Evolutionary conservation across 192 early-diverging fungal species (phyloP).

Genomic region (Geranomyces michiganensis): DNA sequence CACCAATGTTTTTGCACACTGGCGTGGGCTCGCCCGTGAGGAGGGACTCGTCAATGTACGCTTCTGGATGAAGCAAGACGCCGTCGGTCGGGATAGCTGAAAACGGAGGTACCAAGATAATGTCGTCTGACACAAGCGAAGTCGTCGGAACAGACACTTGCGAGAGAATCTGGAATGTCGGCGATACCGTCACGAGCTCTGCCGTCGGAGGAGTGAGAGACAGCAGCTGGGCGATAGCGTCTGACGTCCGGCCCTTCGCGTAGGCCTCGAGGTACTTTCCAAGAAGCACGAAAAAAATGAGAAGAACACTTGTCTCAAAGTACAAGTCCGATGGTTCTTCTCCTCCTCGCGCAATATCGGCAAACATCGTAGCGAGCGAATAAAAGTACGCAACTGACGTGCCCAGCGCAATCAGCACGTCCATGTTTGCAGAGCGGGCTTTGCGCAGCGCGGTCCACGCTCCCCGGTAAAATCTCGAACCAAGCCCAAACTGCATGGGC

Average conservation of each 20-base stretch:
- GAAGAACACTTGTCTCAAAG: slow-evolving; percentile 77
- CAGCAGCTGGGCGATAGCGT: slow-evolving; percentile 76
- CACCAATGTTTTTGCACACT: slow-evolving; percentile 53
- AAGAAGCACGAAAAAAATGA: slow-evolving; percentile 80
- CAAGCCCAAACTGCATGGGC: slow-evolving; percentile 75
- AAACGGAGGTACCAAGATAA: slow-evolving; percentile 71
- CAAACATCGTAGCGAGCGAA: slow-evolving; percentile 54
- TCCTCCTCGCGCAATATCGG: slow-evolving; percentile 27
- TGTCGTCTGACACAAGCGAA: slow-evolving; percentile 73
- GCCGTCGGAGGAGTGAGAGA: slow-evolving; percentile 75
- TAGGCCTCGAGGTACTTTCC: slow-evolving; percentile 80
- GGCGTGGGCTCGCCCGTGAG: slow-evolving; percentile 82
- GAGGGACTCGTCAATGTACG: slow-evolving; percentile 77
- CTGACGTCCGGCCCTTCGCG: slow-evolving; percentile 76
- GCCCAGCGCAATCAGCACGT: slow-evolving; percentile 74
- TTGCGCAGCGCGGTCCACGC: slow-evolving; percentile 65
- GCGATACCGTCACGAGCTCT: slow-evolving; percentile 54
- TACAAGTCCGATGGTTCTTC: slow-evolving; percentile 35
- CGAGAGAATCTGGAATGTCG: slow-evolving; percentile 13
- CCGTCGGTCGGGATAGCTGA: slow-evolving; percentile 77
- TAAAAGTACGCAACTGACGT: slow-evolving; percentile 74
- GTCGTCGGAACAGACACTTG: slow-evolving; percentile 54
- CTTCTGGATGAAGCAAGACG: slow-evolving; percentile 52
- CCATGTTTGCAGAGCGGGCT: slow-evolving; percentile 75
- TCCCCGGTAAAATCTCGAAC: slow-evolving; percentile 67